Conservation (phyloP, 169 alveolate species). For the Theileria sp. region DNA sequence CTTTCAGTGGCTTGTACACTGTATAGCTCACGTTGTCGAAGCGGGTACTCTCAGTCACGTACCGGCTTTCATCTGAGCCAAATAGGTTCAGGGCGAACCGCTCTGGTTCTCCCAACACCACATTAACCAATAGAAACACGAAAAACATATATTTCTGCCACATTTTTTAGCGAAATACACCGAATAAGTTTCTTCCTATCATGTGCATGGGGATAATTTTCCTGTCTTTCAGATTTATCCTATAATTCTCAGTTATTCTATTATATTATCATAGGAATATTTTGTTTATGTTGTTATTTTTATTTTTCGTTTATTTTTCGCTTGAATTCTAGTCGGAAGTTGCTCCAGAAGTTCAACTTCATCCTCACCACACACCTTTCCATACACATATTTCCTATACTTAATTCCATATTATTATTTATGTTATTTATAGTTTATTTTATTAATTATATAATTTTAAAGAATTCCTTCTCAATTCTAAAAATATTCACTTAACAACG, state of each 20-base stretch:
- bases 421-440: too few relatives aligned
- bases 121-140: background rate
- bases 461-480: too few relatives aligned
- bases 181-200: background rate
- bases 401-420: background rate
- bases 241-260: background rate
- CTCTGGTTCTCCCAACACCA: background rate
- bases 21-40: conserved; percentile 10
- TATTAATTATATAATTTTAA: too few relatives aligned
- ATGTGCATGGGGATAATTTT: background rate
- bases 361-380: background rate
- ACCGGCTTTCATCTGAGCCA: background rate
- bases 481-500: background rate
- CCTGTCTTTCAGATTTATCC: background rate
- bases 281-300: too few relatives aligned
- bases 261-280: background rate
- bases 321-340: background rate
- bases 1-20: conserved; percentile 5
- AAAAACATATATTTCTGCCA: background rate
- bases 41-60: background rate
- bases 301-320: background rate
- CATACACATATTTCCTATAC: background rate
- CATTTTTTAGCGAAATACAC: background rate
- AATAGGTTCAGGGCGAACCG: background rate
- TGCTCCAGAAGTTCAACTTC: background rate